Percentiles rank a stretch among this genome's conserved stretches.
phyloP scores from a whole-genome alignment of 1,284 basidiomycete species.

The Pterula multifida region DNA sequence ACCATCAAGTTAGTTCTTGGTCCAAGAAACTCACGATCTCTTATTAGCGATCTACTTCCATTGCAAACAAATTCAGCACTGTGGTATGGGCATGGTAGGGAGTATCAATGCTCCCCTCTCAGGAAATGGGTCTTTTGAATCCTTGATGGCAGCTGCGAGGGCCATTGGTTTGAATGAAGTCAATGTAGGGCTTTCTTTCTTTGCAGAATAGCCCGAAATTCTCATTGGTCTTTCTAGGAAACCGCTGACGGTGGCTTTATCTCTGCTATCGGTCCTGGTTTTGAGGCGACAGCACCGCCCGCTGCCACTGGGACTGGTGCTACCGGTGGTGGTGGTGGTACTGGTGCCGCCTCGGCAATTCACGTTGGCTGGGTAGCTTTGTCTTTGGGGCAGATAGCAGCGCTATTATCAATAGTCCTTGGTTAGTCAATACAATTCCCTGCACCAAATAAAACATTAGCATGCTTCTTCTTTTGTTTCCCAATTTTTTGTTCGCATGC shows the following conservation, averaged over 20 bases:
- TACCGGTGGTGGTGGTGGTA: no score
- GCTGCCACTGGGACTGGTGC: slow-evolving; percentile 6
- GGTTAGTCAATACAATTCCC: no score
- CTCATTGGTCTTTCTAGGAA: slow-evolving; percentile 18
- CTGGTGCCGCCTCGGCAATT: no score
- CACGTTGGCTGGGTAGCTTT: no score
- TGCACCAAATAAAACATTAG: no score
- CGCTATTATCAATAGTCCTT: no score
- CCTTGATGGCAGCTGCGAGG: slow-evolving; percentile 33
- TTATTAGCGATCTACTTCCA: slow-evolving; percentile 49
- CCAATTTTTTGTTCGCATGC: no score
- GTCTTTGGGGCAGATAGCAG: no score
- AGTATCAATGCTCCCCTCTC: slow-evolving; percentile 50
- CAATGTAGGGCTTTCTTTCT: not conserved
- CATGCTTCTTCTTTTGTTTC: no score
- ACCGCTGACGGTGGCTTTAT: slow-evolving; percentile 21
- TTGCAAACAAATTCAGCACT: slow-evolving; percentile 45
- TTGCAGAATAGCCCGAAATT: no score
- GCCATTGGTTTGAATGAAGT: slow-evolving; percentile 20
- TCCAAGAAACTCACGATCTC: slow-evolving; percentile 6
- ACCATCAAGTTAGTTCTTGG: slow-evolving; percentile 1
- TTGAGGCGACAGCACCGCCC: slow-evolving; percentile 23
- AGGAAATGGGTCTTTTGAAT: slow-evolving; percentile 40
- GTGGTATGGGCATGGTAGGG: slow-evolving; percentile 49
- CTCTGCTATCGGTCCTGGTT: slow-evolving; percentile 26